These are phyloP conservation scores for Marasmius fiardii DNA, from an alignment of 1,284 basidiomycete genomes.

Conservation along the genomic window DNA sequence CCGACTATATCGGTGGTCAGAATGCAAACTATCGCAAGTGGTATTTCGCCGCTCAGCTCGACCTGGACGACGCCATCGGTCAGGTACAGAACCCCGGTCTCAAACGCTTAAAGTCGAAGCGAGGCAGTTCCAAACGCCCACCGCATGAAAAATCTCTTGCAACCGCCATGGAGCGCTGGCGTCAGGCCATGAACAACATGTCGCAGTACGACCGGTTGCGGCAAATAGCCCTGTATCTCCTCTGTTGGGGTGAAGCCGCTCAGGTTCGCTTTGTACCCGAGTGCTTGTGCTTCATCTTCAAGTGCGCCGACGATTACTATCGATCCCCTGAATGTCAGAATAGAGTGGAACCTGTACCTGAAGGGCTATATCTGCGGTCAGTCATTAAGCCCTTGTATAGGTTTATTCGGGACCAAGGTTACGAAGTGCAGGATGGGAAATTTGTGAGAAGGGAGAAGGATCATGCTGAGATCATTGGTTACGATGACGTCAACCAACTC, in stretches of 20 bases:
- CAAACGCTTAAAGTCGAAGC: slow-evolving; percentile 70
- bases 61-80: slow-evolving; percentile 97
- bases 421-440: slow-evolving; percentile 95
- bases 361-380: slow-evolving; percentile 89
- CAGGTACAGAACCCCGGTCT: slow-evolving; percentile 90
- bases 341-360: slow-evolving; percentile 89
- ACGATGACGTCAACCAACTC: slow-evolving; percentile 98
- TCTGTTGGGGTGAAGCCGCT: slow-evolving; percentile 98
- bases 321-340: slow-evolving; percentile 98
- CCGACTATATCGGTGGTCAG: slow-evolving; percentile 98
- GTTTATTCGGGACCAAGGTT: slow-evolving; percentile 97
- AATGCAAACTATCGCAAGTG: slow-evolving; percentile 98
- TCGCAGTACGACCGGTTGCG: slow-evolving; percentile 96
- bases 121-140: slow-evolving; percentile 46
- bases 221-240: slow-evolving; percentile 93
- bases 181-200: slow-evolving; percentile 99
- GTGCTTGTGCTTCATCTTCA: slow-evolving; percentile 99
- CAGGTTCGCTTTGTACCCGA: slow-evolving; percentile 99
- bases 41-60: slow-evolving; percentile 99
- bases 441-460: slow-evolving; percentile 93
- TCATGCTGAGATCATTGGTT: slow-evolving; percentile 95
- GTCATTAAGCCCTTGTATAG: slow-evolving; percentile 97
- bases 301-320: slow-evolving; percentile 99
- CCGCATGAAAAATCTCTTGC: slow-evolving; percentile 81
- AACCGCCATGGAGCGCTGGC: slow-evolving; percentile 89